Evolutionary conservation across 2,329 filamentous ascomycete genomes (phyloP).

Genomic region (Fusarium redolens): DNA sequence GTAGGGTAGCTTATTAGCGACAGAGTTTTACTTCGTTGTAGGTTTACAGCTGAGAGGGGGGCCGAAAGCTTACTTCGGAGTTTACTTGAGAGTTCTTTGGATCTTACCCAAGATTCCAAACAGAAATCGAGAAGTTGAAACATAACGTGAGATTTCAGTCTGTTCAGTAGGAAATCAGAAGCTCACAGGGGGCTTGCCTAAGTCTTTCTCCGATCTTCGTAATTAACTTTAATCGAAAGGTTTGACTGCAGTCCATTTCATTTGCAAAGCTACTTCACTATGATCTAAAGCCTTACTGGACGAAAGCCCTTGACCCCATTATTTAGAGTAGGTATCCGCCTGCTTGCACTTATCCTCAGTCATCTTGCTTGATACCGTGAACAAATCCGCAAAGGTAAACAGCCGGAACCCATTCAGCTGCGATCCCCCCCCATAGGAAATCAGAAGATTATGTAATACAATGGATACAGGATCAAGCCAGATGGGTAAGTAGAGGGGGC

Average conservation of each 20-base stretch:
- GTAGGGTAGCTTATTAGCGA: too few species aligned
- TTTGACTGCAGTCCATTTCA: not conserved
- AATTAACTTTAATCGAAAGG: not conserved
- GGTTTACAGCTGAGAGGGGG: too few species aligned
- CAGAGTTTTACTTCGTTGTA: too few species aligned
- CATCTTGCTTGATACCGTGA: not conserved
- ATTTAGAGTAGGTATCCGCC: not conserved
- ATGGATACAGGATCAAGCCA: not conserved
- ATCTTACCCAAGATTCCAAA: too few species aligned
- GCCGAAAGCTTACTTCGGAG: too few species aligned
- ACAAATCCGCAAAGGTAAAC: fast-evolving
- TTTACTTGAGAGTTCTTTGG: too few species aligned
- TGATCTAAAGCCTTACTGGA: not conserved
- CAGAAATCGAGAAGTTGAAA: too few species aligned
- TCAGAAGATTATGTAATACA: too few species aligned
- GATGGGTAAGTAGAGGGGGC: not conserved
- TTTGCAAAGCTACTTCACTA: not conserved
- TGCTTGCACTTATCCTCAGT: too few species aligned
- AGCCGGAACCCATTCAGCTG: too few species aligned
- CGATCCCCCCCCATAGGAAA: too few species aligned
- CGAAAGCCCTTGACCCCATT: not conserved
- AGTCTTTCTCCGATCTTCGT: not conserved
- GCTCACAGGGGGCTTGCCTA: too few species aligned
- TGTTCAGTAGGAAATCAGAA: not conserved
- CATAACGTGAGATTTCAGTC: not conserved